Evolutionary conservation across 1,139 yeast genomes (phyloP), one percentile per base, ranked within the genome.

Genomic region (Yamadazyma dendronema): DNA sequence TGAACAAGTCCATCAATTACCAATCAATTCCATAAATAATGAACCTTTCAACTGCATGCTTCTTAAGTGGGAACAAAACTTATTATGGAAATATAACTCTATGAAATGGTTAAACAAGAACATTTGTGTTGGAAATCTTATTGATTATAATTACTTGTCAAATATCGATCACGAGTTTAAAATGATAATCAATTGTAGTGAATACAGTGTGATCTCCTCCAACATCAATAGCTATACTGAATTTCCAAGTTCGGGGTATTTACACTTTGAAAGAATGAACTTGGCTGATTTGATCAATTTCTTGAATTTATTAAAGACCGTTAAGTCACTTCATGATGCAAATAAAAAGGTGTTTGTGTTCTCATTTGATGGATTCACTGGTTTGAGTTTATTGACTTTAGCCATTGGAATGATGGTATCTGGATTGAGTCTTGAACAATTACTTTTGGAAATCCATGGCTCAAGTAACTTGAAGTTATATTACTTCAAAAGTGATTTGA

Each of bases 331-430:
- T 24, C 46, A 53, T 14, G 46, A 42, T 10, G 40, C 48, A 33
- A 52, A 56, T 31, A 40, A 52, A 35, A 53, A 61, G 24, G 54
- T 64, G 3, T 65, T 66, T 37, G 48, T 66, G 4, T 66, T 62
- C 39, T 62, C 62, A 3, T 61, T 58, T 42, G 74, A 68, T 44
- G 74, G 74, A 0, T 68, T 65, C 42, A 66, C 74, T 11, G 72
- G 72, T 1, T 52, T 63, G 27, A 58, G 70, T 4, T 42, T 67
- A 24, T 47, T 67, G 28, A 45, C 60, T 3, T 54, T 66, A 29
- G 46, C 62, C 0, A 44, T 62, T 16, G 58, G 57, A 4, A 49
- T 49, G 37, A 49, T 59, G 37, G 47, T 57, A 28, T 39, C 42
- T 27, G 48, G 54, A 4, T 36, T 51, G 19, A 31, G 29, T 17